Conservation (phyloP, 306 rosid species). For the Cajanus cajan region DNA sequence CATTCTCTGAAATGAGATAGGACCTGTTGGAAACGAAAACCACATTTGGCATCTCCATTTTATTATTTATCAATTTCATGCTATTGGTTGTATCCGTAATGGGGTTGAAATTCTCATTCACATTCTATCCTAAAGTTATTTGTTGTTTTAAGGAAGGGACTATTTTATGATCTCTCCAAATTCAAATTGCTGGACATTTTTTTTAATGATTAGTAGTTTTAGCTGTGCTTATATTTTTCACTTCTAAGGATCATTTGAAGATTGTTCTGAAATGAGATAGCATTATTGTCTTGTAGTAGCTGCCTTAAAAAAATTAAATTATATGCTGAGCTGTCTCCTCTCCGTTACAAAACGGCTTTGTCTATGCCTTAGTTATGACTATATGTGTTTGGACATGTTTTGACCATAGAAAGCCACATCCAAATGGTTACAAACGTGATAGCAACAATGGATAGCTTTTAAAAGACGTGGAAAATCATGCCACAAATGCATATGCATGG, state of each 20-base stretch:
- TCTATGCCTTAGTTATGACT: background rate
- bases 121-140: background rate
- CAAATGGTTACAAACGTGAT: too few species aligned
- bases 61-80: background rate
- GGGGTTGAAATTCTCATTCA: background rate
- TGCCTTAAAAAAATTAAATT: background rate
- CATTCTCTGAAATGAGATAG: background rate
- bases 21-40: background rate
- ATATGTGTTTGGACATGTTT: too few species aligned
- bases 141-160: background rate
- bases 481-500: too few species aligned
- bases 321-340: background rate
- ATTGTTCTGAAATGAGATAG: background rate
- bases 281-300: background rate
- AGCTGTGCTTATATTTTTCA: background rate
- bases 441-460: too few species aligned
- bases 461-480: too few species aligned
- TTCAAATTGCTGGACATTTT: conserved; percentile 4
- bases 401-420: too few species aligned
- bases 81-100: background rate
- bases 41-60: background rate
- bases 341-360: background rate
- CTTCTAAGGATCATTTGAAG: background rate
- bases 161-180: background rate
- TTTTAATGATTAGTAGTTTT: background rate